Evolutionary conservation across 1,139 yeast species (phyloP), one percentile per base, ranked within the genome.

Genomic region (Taphrina confusa): DNA sequence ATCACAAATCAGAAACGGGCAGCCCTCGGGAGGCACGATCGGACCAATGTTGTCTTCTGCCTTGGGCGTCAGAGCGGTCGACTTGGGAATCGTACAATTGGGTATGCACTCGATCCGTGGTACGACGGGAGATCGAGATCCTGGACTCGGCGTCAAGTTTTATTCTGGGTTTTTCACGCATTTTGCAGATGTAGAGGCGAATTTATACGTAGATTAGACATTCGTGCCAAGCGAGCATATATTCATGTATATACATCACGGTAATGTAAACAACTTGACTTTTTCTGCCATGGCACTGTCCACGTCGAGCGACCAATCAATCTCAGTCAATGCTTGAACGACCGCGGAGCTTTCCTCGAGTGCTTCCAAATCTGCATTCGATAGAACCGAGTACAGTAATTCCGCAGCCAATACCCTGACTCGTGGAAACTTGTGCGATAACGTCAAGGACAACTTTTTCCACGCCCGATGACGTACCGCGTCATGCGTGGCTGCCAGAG

Each of bases 41-140:
- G 98, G 98, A 0, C 97, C 98, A 22, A 86, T 90, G 71, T 76
- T 92, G 63, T 85, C 96, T 33, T 85, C 96, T 2, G 87, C 87
- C 68, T 79, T 92, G 52, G 98, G 98, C 57, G 80, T 92, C 51
- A 80, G 95, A 70, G 89, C 97, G 1, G 75, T 92, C 64, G 98
- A 92, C 73, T 75, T 92, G 62, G 98, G 98, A 59, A 90, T 88
- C 70, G 96, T 97, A 1, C 95, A 91, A 71, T 77, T 92, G 67
- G 85, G 95, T 61, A 92, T 92, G 98, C 98, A 92, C 70, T 87
- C 96, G 1, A 85, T 89, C 63, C 81, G 98, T 72, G 98, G 92
- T 73, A 91, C 96, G 3, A 92, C 95, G 39, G 97, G 97, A 5
- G 73, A 89, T 11, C 57, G 34, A n/a, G 67, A 65, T 49, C 64